A percentile compares a stretch with the other conserved stretches of the same genome.
Evolutionary conservation across 139 green algal species (phyloP).

Genomic region (Chlorella sp.): DNA sequence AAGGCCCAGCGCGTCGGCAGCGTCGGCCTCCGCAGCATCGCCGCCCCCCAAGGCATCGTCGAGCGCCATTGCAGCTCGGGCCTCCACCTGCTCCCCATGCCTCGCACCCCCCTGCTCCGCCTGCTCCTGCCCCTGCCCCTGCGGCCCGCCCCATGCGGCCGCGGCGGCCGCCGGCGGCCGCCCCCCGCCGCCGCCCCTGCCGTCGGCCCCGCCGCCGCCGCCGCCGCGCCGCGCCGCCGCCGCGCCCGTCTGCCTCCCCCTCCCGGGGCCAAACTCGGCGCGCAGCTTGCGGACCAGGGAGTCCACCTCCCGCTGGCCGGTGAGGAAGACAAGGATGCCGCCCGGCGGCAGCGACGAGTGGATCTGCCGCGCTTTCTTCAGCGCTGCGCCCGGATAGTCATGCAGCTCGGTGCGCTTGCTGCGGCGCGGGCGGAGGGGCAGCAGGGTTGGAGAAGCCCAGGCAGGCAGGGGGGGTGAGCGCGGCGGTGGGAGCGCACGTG

Average conservation of each 20-base stretch:
- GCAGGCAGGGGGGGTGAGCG: too few species aligned
- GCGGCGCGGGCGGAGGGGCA: too few species aligned
- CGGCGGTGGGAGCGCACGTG: too few species aligned
- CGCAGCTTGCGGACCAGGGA: slow-evolving; percentile 70
- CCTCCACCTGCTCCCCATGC: too few species aligned
- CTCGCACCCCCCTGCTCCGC: too few species aligned
- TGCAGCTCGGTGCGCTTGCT: slow-evolving; percentile 77
- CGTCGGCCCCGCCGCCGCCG: neutral
- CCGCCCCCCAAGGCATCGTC: too few species aligned
- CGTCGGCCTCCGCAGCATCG: neutral
- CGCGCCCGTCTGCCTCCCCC: neutral
- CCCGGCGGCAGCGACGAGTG: slow-evolving; percentile 87
- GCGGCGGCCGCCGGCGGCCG: neutral
- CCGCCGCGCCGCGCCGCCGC: neutral
- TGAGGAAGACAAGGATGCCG: slow-evolving; percentile 95
- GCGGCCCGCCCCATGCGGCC: neutral
- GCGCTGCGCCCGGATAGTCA: slow-evolving; percentile 84
- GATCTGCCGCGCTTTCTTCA: slow-evolving; percentile 80
- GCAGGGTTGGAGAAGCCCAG: too few species aligned
- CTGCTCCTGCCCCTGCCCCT: neutral
- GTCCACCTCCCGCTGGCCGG: slow-evolving; percentile 91
- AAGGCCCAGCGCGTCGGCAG: neutral
- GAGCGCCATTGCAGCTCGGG: too few species aligned
- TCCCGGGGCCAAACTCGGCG: slow-evolving; percentile 36
- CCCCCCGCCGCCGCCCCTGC: neutral